Conservation (phyloP, 78 protist genomes). For the Carpediemonas membranifera region DNA sequence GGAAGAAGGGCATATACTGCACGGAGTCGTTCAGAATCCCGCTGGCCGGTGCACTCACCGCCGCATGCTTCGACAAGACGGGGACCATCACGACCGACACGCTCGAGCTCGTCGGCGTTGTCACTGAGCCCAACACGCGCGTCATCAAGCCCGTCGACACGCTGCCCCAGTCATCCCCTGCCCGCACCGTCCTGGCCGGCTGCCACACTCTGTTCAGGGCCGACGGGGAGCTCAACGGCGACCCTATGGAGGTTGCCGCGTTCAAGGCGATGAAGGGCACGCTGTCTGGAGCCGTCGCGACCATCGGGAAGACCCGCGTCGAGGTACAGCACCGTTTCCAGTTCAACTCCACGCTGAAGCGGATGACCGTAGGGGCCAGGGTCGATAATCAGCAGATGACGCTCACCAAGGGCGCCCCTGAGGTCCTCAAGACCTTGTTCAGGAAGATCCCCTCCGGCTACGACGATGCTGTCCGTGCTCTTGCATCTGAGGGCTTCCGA, state of each 20-base stretch:
- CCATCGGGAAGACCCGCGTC: neutral
- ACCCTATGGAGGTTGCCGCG: conserved; percentile 87
- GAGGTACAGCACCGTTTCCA: conserved; percentile 57
- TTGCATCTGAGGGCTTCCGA: conserved; percentile 25
- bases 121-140: neutral
- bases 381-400: neutral
- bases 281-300: no score
- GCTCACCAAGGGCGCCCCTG: conserved; percentile 83
- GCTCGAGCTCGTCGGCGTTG: neutral
- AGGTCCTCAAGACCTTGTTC: conserved; percentile 35
- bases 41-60: conserved; percentile 78
- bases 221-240: conserved; percentile 61
- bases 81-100: conserved; percentile 41
- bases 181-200: neutral
- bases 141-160: neutral
- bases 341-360: conserved; percentile 61
- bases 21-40: conserved; percentile 99
- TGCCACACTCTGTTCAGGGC: conserved; percentile 5
- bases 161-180: neutral
- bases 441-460: conserved; percentile 5
- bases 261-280: neutral
- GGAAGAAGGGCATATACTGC: conserved; percentile 70
- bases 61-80: conserved; percentile 98
- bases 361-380: conserved; percentile 53
- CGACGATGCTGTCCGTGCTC: neutral